Conservation (phyloP, 148 eudicot genomes). For the Polygonum maritimum region DNA sequence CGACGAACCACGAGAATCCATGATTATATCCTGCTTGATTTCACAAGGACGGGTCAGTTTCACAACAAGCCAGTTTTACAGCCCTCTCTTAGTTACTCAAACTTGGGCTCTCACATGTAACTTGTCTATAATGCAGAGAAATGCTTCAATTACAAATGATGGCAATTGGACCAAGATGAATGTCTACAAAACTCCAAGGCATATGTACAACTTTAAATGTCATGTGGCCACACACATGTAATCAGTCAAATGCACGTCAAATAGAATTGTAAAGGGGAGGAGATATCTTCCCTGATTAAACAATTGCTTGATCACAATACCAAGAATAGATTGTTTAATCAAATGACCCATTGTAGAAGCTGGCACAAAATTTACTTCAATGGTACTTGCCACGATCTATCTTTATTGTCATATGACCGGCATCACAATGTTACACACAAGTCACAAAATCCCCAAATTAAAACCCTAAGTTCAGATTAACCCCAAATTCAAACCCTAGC, state of each 20-base stretch:
- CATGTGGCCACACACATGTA: not conserved
- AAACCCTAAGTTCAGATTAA: no score
- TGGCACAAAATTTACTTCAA: not conserved
- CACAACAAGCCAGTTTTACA: no score
- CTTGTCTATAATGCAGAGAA: not conserved
- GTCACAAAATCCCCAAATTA: no score
- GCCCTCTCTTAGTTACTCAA: not conserved
- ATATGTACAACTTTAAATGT: not conserved
- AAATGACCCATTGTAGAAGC: not conserved
- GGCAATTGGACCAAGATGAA: not conserved
- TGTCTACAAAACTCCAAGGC: not conserved
- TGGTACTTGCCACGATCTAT: not conserved
- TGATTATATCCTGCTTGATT: not conserved
- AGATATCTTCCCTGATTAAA: not conserved
- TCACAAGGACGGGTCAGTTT: not conserved
- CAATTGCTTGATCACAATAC: not conserved
- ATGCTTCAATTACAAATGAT: not conserved
- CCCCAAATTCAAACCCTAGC: no score
- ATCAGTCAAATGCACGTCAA: not conserved
- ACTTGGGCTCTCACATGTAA: no score
- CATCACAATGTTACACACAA: not conserved
- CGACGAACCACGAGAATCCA: not conserved
- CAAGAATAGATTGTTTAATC: constrained; percentile 1
- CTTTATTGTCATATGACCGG: not conserved
- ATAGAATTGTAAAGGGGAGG: not conserved